These are phyloP conservation scores for Yarrowia divulgata DNA, from an alignment of 805 yeast species.

Conservation along the genomic window DNA sequence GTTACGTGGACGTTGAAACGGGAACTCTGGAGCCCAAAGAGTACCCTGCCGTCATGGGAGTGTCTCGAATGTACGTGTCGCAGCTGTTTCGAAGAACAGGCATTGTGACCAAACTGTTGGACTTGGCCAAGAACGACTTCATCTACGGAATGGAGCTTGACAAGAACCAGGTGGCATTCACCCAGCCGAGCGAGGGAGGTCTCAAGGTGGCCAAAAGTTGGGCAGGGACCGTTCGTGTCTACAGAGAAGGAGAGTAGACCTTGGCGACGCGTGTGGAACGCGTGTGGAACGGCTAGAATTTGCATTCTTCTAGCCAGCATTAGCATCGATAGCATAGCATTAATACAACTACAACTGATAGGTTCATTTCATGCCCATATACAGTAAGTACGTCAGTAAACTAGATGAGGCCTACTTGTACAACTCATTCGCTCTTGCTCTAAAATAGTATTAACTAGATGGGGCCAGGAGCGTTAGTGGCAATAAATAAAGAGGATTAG, in stretches of 20 bases:
- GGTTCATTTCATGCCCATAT: not conserved
- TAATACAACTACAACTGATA: not conserved
- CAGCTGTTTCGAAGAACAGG: slow-evolving; percentile 20
- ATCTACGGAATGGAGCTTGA: slow-evolving; percentile 26
- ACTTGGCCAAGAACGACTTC: slow-evolving; percentile 16
- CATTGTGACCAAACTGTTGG: slow-evolving; percentile 27
- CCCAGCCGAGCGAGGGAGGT: slow-evolving; percentile 37
- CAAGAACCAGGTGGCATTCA: slow-evolving; percentile 10
- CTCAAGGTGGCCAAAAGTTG: slow-evolving; percentile 30
- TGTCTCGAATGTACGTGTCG: slow-evolving; percentile 38
- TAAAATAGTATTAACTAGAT: slow-evolving; percentile 3
- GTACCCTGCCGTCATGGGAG: slow-evolving; percentile 28
- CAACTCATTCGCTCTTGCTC: no score
- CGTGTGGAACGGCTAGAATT: not conserved
- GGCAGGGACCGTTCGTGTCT: slow-evolving; percentile 16
- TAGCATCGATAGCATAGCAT: slow-evolving; percentile 16
- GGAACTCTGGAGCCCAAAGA: slow-evolving; percentile 22
- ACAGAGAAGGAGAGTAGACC: slow-evolving; percentile 17
- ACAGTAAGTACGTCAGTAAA: no score
- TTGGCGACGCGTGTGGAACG: not conserved
- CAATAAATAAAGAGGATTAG: slow-evolving; percentile 8
- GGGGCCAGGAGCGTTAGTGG: slow-evolving; percentile 15
- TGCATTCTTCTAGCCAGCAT: slow-evolving; percentile 21
- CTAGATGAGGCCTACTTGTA: no score
- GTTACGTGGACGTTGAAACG: not conserved